Base-by-base conservation (phyloP, 2,329 filamentous ascomycete species). In the Dactylellina haptotyla region DNA sequence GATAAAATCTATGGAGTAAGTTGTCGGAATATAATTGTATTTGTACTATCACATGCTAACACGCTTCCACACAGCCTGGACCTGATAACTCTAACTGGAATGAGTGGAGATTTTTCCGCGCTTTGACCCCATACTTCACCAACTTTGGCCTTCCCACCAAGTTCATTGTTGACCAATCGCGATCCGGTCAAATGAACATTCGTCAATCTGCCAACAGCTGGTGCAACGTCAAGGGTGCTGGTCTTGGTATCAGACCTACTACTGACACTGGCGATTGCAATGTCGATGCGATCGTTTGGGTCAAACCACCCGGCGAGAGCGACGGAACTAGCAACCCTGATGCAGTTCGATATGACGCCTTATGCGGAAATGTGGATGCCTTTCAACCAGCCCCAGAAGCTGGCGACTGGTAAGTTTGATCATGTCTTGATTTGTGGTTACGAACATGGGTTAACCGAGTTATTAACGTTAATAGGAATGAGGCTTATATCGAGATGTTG, bases 311-410 rank as follows among this genome's bases (percentile, higher is more conserved):
- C 75, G 84, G 84, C 61, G 84, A 85, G 79, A 82, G 81, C 63
- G 84, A 85, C 67, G 84, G 84, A 64, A 85, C 84, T 0, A 81
- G 79, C 37, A 80, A 86, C 77, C 81, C 80, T 25, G 80, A 76
- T 20, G 83, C 86, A 2, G 74, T 81, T 9, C 84, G 85, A 51
- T 88, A 85, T 78, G 86, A 87, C 78, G 81, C 80, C 54, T 81
- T 84, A 79, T 88, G 87, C 74, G 85, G 85, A 20, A 81, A 82
- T 8, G 75, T 80, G 0, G 84, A 85, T 76, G 81, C 88, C 1
- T 81, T 90, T 41, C 79, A 86, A 80, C 89, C 89, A 1, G 88
- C 89, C 0, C 89, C 89, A 28, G 87, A 91, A 80, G 89, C 89
- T 8, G 89, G 89, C 28, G 81, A 83, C 6, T 92, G 89, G 89